Evolutionary conservation across 176 grass and related monocot genomes (phyloP), one percentile per base, ranked within the genome.

Genomic region (Pontederia paniculata): DNA sequence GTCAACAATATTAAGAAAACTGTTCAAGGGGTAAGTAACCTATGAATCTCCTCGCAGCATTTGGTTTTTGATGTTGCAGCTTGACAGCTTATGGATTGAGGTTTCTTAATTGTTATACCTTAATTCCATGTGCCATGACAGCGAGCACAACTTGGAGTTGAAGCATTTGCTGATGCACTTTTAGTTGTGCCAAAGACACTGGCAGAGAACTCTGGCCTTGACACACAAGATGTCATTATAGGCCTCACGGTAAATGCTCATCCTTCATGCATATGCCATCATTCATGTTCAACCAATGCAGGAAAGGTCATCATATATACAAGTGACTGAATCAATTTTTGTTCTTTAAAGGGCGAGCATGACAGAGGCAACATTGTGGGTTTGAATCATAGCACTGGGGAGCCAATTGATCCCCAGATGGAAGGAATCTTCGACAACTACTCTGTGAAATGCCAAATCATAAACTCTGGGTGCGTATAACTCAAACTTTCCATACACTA

Each of bases 341-440:
- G n/a, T n/a, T n/a, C n/a, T n/a, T n/a, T n/a, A n/a, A 71, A 97
- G 93, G 88, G 78, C 15, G 80, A 91, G 54, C 83, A 97, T 49
- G 86, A 97, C 42, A 83, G 81, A 44, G 93, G 86, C 48, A 81
- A 87, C 45, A 49, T 84, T 14, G 93, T 88, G 64, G 93, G 93
- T 58, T 63, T 91, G 65, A 97, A 88, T 69, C 86, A 88, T 66
- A 74, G 84, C 61, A 79, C 80, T 18, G 93, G 86, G 2, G 86
- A 90, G 23, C 93, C 83, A 21, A 77, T 97, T 59, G 93, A 97
- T 43, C 93, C 93, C 1, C 74, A 91, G 21, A 91, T 88, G 86
- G 93, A 97, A 31, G 93, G 93, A 23, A 97, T 97, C 73, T 97
- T 88, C 0, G 93, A 97, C 41, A 97, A 97, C 69, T 97, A 88